These are phyloP conservation scores for Kregervanrija delftensis DNA, from an alignment of 805 yeast genomes.

Conservation along the genomic window DNA sequence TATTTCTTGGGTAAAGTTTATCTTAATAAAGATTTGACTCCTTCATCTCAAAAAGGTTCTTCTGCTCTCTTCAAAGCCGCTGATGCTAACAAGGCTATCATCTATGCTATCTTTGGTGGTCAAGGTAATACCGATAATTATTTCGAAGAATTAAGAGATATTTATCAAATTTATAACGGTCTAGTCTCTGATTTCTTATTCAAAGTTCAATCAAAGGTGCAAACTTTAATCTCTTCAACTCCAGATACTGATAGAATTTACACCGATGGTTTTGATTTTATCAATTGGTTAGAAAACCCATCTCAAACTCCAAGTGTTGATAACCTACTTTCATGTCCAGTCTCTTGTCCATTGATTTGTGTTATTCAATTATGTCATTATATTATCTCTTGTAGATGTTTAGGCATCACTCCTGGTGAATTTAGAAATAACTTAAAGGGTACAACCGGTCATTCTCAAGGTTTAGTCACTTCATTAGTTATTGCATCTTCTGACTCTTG, in stretches of 20 bases:
- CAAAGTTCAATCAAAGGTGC: constrained; percentile 62
- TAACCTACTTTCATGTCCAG: constrained; percentile 84
- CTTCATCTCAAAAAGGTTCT: background rate
- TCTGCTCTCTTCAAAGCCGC: constrained; percentile 56
- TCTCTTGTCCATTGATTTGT: constrained; percentile 96
- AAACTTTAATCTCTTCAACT: constrained; percentile 59
- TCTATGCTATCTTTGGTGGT: constrained; percentile 93
- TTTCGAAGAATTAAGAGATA: constrained; percentile 89
- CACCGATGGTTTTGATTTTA: constrained; percentile 87
- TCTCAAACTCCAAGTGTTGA: constrained; percentile 85
- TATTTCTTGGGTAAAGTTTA: constrained; percentile 46
- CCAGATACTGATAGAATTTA: constrained; percentile 79
- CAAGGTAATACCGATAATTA: constrained; percentile 98
- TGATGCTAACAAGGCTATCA: constrained; percentile 48
- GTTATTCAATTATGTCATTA: constrained; percentile 92
- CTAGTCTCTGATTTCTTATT: constrained; percentile 65
- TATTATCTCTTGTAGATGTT: constrained; percentile 75
- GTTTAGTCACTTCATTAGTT: constrained; percentile 88
- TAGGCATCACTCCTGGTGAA: constrained; percentile 88
- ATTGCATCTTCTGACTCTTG: constrained; percentile 77
- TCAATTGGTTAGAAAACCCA: constrained; percentile 81
- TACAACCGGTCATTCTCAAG: constrained; percentile 87
- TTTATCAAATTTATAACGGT: constrained; percentile 71
- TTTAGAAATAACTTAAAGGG: constrained; percentile 63
- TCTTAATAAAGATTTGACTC: constrained; percentile 18